These are phyloP conservation scores for Aspergillus novofumigatus DNA, from an alignment of 2,329 filamentous ascomycete genomes.

Conservation along the genomic window DNA sequence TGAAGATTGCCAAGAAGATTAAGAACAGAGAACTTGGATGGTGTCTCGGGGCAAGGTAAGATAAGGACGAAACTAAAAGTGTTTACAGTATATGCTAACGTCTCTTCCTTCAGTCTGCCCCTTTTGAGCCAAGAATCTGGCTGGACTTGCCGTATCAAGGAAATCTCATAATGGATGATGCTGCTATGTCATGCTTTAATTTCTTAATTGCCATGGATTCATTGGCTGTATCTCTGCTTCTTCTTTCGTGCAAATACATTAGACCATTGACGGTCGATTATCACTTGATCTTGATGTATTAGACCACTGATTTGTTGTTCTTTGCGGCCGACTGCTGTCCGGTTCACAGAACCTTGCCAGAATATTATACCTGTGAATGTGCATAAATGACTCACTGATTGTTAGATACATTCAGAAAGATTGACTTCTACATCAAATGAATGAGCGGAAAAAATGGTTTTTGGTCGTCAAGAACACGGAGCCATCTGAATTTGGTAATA, in stretches of 20 bases:
- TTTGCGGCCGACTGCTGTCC: background rate
- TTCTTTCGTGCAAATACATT: slow-evolving; percentile 22
- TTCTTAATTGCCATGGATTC: slow-evolving; percentile 13
- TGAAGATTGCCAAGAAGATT: slow-evolving; percentile 98
- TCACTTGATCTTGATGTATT: slow-evolving; percentile 4
- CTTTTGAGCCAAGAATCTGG: slow-evolving; percentile 76
- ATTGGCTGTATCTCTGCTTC: slow-evolving; percentile 26
- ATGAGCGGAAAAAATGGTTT: background rate
- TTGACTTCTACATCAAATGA: background rate
- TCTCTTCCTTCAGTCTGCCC: slow-evolving; percentile 60
- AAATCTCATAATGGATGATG: slow-evolving; percentile 55
- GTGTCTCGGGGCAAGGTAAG: slow-evolving; percentile 94
- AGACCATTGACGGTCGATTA: slow-evolving; percentile 13
- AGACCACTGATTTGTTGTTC: slow-evolving; percentile 2
- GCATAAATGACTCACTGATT: background rate
- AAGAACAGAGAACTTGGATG: slow-evolving; percentile 94
- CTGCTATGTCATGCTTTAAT: slow-evolving; percentile 12
- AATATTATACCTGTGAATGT: background rate
- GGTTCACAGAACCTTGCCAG: background rate
- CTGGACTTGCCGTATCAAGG: slow-evolving; percentile 82
- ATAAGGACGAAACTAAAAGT: slow-evolving; percentile 3
- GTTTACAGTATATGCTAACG: slow-evolving; percentile 18
- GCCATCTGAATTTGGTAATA: background rate
- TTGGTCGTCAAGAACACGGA: background rate
- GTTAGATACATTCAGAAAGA: background rate